phyloP scores from a whole-genome alignment of 2,329 filamentous ascomycete genomes.

The Pseudocercospora crystallina region DNA sequence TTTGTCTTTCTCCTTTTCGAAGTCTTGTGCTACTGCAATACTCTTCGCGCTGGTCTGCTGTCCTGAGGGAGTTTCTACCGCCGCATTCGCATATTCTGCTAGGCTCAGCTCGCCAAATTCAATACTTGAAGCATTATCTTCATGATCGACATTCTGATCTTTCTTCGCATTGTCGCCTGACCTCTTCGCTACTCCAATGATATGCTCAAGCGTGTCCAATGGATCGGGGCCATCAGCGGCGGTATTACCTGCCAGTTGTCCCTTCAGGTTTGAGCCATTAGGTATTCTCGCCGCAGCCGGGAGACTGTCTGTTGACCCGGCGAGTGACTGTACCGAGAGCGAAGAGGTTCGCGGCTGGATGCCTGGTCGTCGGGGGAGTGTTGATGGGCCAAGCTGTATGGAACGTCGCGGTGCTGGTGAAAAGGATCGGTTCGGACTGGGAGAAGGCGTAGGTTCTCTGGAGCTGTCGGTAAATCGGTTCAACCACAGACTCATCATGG shows the following conservation, averaged over 20 bases:
- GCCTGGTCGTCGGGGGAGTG: conserved; percentile 66
- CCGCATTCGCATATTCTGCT: conserved; percentile 62
- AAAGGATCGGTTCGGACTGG: conserved; percentile 65
- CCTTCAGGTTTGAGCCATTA: conserved; percentile 69
- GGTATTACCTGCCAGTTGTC: conserved; percentile 50
- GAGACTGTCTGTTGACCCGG: conserved; percentile 74
- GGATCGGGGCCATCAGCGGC: conserved; percentile 65
- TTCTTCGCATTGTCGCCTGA: conserved; percentile 11
- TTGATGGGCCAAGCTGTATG: conserved; percentile 66
- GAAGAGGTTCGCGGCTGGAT: conserved; percentile 72
- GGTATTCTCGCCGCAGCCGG: conserved; percentile 62
- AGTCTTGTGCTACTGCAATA: conserved; percentile 49
- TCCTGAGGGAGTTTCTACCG: conserved; percentile 27
- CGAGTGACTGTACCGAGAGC: conserved; percentile 69
- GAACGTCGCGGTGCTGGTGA: conserved; percentile 71
- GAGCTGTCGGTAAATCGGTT: conserved; percentile 64
- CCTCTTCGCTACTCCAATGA: conserved; percentile 48
- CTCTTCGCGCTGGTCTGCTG: conserved; percentile 21
- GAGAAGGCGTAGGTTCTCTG: conserved; percentile 62
- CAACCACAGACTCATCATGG: conserved; percentile 70
- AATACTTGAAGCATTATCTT: conserved; percentile 61
- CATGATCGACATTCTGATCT: conserved; percentile 39
- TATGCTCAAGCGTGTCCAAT: conserved; percentile 64
- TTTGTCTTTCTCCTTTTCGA: conserved; percentile 73
- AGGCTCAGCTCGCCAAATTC: conserved; percentile 79